Percentiles rank a stretch among this genome's conserved stretches.
Conservation (phyloP, 805 yeast genomes). For the Saccharomycopsis sp. region DNA sequence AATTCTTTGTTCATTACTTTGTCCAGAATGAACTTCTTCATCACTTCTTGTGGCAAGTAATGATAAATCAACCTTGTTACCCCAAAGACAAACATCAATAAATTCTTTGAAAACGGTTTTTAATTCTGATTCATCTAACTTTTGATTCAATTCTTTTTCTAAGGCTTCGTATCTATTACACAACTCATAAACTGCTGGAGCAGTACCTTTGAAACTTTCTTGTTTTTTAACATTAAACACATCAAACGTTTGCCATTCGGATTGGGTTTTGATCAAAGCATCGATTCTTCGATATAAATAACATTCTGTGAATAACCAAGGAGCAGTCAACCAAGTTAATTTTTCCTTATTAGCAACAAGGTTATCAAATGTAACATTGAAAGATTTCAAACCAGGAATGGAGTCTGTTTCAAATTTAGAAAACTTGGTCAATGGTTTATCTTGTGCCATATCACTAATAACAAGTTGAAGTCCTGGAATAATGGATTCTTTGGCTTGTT, state of each 20-base stretch:
- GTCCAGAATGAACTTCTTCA: constrained; percentile 84
- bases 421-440: constrained; percentile 26
- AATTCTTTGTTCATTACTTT: constrained; percentile 80
- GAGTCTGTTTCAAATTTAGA: constrained; percentile 27
- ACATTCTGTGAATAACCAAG: constrained; percentile 87
- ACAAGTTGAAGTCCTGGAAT: constrained; percentile 6
- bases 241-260: constrained; percentile 36
- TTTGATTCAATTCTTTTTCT: constrained; percentile 20
- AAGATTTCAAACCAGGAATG: constrained; percentile 40
- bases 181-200: constrained; percentile 69
- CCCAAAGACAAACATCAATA: constrained; percentile 88
- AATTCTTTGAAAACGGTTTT: constrained; percentile 67
- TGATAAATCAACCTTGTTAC: constrained; percentile 93
- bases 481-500: constrained; percentile 15
- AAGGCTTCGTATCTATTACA: constrained; percentile 51
- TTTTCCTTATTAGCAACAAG: constrained; percentile 21
- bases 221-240: constrained; percentile 63
- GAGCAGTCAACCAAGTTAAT: constrained; percentile 70
- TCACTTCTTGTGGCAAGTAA: constrained; percentile 78
- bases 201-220: constrained; percentile 64
- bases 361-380: constrained; percentile 42
- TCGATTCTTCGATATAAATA: constrained; percentile 65
- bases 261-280: constrained; percentile 28
- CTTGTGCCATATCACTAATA: constrained; percentile 12
- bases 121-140: constrained; percentile 19